phyloP scores from a whole-genome alignment of 163 green algal species.

The Scenedesmus sp. region DNA sequence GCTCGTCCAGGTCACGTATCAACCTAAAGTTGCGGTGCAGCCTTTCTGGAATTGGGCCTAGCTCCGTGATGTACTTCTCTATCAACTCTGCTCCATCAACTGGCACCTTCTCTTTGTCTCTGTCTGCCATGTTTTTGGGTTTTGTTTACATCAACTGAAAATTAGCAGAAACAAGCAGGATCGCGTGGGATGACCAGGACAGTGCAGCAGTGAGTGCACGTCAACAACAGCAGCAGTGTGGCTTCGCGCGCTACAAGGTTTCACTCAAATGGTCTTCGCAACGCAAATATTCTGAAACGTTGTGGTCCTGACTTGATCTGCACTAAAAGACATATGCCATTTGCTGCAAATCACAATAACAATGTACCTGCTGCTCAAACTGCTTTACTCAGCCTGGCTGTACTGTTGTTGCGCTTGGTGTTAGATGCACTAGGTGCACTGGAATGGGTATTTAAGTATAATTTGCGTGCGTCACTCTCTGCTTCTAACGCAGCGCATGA shows the following conservation, averaged over 20 bases:
- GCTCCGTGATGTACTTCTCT: slow-evolving; percentile 47
- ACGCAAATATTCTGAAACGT: no score
- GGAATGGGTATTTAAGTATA: no score
- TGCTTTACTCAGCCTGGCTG: no score
- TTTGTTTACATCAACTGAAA: background rate
- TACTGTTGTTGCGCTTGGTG: no score
- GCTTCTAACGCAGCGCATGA: no score
- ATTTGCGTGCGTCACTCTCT: no score
- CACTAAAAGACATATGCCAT: no score
- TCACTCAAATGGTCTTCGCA: no score
- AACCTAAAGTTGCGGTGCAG: slow-evolving; percentile 49
- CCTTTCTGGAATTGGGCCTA: slow-evolving; percentile 45
- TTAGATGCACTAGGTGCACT: no score
- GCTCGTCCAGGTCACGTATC: slow-evolving; percentile 54
- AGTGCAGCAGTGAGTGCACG: background rate
- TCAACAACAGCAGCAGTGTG: background rate
- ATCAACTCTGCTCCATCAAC: slow-evolving; percentile 41
- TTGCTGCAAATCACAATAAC: no score
- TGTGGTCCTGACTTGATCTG: no score
- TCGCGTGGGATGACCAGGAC: background rate
- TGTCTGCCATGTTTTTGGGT: background rate
- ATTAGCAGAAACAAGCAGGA: background rate
- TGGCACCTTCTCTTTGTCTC: background rate
- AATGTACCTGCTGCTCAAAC: no score
- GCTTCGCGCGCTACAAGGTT: background rate